Base-by-base conservation (phyloP, 257 asterid species). In the Solanum piurae region DNA sequence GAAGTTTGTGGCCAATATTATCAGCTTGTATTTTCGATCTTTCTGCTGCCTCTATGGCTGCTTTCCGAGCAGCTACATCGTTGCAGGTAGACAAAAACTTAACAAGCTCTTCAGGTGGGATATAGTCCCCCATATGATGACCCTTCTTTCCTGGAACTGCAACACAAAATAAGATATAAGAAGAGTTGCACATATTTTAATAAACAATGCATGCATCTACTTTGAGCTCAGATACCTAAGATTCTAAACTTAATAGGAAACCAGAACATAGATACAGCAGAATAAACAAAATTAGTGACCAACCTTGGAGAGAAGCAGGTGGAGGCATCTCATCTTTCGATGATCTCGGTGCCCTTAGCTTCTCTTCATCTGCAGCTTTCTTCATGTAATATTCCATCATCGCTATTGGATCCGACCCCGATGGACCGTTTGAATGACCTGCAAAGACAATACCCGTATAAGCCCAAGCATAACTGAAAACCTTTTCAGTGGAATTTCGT, bases 291-390 rank as follows among this genome's bases (percentile, higher is more conserved):
- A 86, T 71, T 46, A 72, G 86, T 27, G 52, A n/a, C 83, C 31
- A 86, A 92, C 99, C 98, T 89, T 89, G 98, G 85, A 94, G 92
- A 85, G 98, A 93, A 87, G 95, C 91, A 62, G 98, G 99, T 12
- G 98, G 99, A 88, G 99, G 99, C 99, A 96, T 96, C 96, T 96
- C 98, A 85, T 92, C 98, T 90, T 95, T 96, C 29, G 98, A 96
- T 89, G 92, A 31, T 91, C 92, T 96, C 16, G 90, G 94, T 37
- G 96, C 94, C 90, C 94, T 93, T 64, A 40, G 85, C 86, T 93
- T 96, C 88, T 96, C 98, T 91, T 96, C 99, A 87, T 86, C 90
- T 83, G 99, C 99, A 80, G 99, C 99, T 90, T 94, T 96, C 89
- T 96, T 96, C 98, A 93, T 91, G 93, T 94, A 96, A 88, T 92